These are phyloP conservation scores for Chrysanthemum seticuspe DNA, from an alignment of 129 eudicot genomes.

Conservation along the genomic window DNA sequence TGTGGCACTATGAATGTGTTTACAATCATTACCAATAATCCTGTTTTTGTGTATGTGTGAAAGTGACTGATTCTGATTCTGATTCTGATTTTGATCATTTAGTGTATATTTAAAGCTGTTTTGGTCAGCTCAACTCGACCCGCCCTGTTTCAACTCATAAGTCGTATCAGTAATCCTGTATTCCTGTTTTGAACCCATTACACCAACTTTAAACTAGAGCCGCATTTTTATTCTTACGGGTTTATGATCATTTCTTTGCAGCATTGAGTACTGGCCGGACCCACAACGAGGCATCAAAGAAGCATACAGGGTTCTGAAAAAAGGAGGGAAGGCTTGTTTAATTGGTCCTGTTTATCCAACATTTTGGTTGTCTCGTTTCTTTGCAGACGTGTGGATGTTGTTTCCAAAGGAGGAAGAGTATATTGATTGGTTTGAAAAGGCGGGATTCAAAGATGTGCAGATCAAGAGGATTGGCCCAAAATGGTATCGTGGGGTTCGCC, in stretches of 20 bases:
- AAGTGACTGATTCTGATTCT: no score
- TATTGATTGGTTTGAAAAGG: constrained; percentile 89
- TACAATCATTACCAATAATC: no score
- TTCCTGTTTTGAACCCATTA: background rate
- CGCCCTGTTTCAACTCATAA: no score
- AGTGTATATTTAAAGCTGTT: no score
- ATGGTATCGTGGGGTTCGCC: constrained; percentile 98
- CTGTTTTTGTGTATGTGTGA: no score
- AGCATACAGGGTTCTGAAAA: constrained; percentile 88
- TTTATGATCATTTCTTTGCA: constrained; percentile 35
- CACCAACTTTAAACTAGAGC: background rate
- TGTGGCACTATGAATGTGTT: no score
- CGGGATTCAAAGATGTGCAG: constrained; percentile 85
- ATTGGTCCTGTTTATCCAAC: constrained; percentile 97
- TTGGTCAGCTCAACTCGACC: no score
- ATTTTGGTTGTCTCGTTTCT: constrained; percentile 89
- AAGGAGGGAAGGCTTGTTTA: constrained; percentile 92
- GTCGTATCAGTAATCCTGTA: background rate
- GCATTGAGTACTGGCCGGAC: constrained; percentile 99
- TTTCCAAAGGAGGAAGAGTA: constrained; percentile 98
- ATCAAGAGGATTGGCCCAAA: constrained; percentile 90
- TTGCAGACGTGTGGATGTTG: constrained; percentile 98
- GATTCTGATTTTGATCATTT: no score
- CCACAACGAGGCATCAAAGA: constrained; percentile 97
- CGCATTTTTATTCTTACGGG: constrained; percentile 8